Evolutionary conservation across 2,329 filamentous ascomycete species (phyloP).

Genomic region (Fusarium transvaalense): DNA sequence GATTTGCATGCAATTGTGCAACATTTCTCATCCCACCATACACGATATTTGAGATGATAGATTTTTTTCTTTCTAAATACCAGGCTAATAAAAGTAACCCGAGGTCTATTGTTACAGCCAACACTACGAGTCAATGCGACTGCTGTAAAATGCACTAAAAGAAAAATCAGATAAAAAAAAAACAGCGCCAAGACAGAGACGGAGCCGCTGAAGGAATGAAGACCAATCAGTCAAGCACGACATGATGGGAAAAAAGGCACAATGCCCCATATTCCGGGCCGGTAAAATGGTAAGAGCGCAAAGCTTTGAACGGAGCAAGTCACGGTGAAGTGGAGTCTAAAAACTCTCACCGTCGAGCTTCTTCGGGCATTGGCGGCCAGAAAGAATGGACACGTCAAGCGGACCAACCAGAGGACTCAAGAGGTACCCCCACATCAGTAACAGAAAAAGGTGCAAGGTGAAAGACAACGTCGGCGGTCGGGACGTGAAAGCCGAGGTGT

Average conservation of each 20-base stretch:
- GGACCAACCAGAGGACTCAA: constrained; percentile 33
- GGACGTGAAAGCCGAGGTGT: constrained; percentile 43
- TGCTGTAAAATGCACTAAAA: constrained; percentile 19
- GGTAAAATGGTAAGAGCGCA: constrained; percentile 26
- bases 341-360: constrained; percentile 47
- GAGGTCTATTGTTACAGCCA: constrained; percentile 10
- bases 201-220: constrained; percentile 46
- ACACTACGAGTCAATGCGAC: constrained; percentile 27
- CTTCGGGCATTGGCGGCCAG: constrained; percentile 40
- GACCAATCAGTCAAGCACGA: constrained; percentile 54
- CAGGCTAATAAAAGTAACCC: constrained; percentile 29
- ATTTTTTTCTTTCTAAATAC: constrained; percentile 11
- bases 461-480: constrained; percentile 41
- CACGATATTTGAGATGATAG: constrained; percentile 21
- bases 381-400: constrained; percentile 36
- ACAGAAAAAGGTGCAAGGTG: constrained; percentile 26
- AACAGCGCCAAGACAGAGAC: constrained; percentile 17
- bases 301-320: constrained; percentile 21
- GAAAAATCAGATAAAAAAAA: constrained; percentile 24
- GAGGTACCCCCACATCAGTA: constrained; percentile 22
- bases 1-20: constrained; percentile 34
- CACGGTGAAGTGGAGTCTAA: constrained; percentile 44
- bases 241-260: constrained; percentile 37
- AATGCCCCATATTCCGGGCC: constrained; percentile 51
- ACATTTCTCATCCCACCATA: neutral